phyloP scores from a whole-genome alignment of 345 rosid species.

The Heritiera littoralis region DNA sequence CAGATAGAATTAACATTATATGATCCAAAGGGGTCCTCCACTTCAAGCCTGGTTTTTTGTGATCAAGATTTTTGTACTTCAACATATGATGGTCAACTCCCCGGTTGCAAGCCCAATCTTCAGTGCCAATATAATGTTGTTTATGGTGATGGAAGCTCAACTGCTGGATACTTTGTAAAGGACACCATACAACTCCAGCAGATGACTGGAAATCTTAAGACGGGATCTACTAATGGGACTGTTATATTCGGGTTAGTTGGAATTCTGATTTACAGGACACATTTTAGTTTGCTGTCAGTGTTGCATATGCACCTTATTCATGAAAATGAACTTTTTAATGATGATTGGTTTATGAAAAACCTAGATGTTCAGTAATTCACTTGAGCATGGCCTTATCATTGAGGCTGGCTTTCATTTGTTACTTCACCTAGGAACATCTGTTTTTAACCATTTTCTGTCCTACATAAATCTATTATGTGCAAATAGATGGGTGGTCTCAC shows the following conservation, averaged over 20 bases:
- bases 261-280: not conserved
- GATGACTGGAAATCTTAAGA: constrained; percentile 54
- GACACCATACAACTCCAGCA: constrained; percentile 54
- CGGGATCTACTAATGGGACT: constrained; percentile 48
- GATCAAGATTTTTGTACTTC: constrained; percentile 58
- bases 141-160: constrained; percentile 86
- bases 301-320: not conserved
- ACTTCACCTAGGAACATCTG: not conserved
- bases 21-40: constrained; percentile 49
- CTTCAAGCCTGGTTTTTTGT: constrained; percentile 49
- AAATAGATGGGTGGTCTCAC: not conserved
- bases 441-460: not conserved
- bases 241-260: constrained; percentile 68
- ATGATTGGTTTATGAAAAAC: not conserved
- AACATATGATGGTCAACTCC: constrained; percentile 39
- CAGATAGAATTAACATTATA: constrained; percentile 63
- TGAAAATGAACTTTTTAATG: not conserved
- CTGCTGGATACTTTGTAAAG: constrained; percentile 64
- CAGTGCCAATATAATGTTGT: constrained; percentile 61
- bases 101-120: constrained; percentile 49
- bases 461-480: not conserved
- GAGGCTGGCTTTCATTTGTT: not conserved
- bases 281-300: not conserved
- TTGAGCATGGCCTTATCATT: constrained; percentile 5
- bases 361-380: constrained; percentile 1